These are phyloP conservation scores for Penicillium crystallinum DNA, from an alignment of 495 filamentous ascomycete genomes.

Conservation along the genomic window DNA sequence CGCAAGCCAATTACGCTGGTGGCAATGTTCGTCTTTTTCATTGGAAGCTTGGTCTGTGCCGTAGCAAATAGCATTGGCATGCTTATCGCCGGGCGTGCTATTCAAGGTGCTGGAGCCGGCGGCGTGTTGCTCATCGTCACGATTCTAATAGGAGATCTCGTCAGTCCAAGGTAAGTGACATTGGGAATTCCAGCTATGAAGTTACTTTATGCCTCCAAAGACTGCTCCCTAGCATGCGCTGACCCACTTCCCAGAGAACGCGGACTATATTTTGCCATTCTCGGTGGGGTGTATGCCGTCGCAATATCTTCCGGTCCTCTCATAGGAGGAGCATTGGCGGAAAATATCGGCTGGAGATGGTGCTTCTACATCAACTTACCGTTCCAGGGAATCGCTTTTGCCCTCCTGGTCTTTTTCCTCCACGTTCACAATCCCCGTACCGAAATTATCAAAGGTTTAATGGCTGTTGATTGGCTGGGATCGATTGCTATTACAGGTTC, in stretches of 20 bases:
- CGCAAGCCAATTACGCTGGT: not conserved
- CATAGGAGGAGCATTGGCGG: not conserved
- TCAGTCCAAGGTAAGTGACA: too few relatives aligned
- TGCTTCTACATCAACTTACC: not conserved
- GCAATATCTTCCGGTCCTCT: not conserved
- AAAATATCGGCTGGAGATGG: not conserved
- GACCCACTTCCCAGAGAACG: too few relatives aligned
- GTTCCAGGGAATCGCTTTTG: not conserved
- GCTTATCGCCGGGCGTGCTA: not conserved
- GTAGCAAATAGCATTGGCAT: not conserved
- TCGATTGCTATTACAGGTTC: not conserved
- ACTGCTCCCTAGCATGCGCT: too few relatives aligned
- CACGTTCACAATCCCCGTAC: not conserved
- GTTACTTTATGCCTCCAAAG: too few relatives aligned
- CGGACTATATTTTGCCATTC: not conserved
- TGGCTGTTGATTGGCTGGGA: not conserved
- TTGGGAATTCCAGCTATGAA: too few relatives aligned
- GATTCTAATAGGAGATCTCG: too few relatives aligned
- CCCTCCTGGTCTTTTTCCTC: not conserved
- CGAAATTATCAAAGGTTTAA: too few relatives aligned
- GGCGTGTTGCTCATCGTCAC: not conserved
- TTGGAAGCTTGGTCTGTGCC: not conserved
- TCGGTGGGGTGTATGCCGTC: not conserved
- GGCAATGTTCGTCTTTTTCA: not conserved
- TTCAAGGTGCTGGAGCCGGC: not conserved